Evolutionary conservation across 2,329 filamentous ascomycete species (phyloP).

Genomic region (Huntiella decipiens): DNA sequence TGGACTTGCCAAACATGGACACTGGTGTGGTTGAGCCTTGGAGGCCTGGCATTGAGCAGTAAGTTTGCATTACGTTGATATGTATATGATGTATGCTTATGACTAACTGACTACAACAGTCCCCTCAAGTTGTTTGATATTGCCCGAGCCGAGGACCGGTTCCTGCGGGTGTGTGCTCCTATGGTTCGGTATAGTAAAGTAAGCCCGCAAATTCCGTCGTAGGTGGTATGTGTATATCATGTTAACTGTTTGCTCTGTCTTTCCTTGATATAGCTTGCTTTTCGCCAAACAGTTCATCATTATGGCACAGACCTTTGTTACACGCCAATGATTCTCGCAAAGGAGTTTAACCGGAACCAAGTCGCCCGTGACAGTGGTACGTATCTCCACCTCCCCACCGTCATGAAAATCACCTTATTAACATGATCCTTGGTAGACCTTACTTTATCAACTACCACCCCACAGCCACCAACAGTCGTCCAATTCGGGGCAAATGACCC

Average conservation of each 20-base stretch:
- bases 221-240: background rate
- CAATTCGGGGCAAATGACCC: conserved; percentile 48
- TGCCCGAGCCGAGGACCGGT: conserved; percentile 30
- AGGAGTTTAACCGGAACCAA: conserved; percentile 45
- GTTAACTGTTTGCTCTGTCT: background rate
- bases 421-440: conserved; percentile 26
- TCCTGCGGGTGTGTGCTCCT: conserved; percentile 42
- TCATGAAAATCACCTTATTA: background rate
- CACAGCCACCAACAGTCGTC: conserved; percentile 41
- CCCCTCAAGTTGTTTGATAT: conserved; percentile 40
- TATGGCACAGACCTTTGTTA: conserved; percentile 49
- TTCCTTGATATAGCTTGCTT: conserved; percentile 36
- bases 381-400: conserved; percentile 10
- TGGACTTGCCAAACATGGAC: background rate
- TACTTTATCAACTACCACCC: conserved; percentile 33
- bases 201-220: conserved; percentile 8
- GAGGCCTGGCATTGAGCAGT: conserved; percentile 9
- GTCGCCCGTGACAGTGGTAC: conserved; percentile 41
- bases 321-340: conserved; percentile 54
- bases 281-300: conserved; percentile 44
- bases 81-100: background rate
- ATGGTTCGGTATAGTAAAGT: conserved; percentile 49
- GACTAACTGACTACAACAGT: conserved; percentile 17
- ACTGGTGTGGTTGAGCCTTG: background rate
- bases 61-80: background rate